Evolutionary conservation across 2,329 filamentous ascomycete genomes (phyloP), one percentile per base, ranked within the genome.

Genomic region (Sordariomycetes sp.): DNA sequence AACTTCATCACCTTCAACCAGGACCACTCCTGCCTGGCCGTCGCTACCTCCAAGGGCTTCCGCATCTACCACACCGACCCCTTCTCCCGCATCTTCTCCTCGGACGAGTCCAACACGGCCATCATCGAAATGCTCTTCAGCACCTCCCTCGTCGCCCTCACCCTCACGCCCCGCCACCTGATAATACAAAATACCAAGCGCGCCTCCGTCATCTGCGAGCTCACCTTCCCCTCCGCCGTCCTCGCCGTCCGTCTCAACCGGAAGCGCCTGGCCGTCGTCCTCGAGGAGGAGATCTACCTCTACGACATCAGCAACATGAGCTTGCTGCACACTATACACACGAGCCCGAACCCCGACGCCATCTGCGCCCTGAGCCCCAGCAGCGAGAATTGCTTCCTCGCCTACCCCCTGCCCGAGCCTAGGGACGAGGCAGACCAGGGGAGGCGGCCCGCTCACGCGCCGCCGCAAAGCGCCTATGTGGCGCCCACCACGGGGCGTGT

Each of bases 1-100:
- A 98, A 98, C 63, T 98, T 94, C 64, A 86, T 98, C 50, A 95
- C 90, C 27, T 98, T 96, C 64, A 98, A 98, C 63, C 92, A 98
- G 69, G 92, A 98, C 68, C 87, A 94, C 67, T 94, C 85, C 72
- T 90, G 90, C 60, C 72, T 98, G 44, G 90, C 90, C 65, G 88
- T 98, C 48, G 90, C 86, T 87, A 96, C 92, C 41, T 86, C 86
- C 28, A 87, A 83, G 61, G 92, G 92, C 42, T 95, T 96, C 58
- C 85, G 88, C 45, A 90, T 95, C 52, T 98, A 94, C 62, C 90
- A 87, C 45, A 96, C 90, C 44, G 92, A 96, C 46, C 90, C 92
- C 0, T 98, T 96, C 58, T 82, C 82, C 47, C 92, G 94, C 61
- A 87, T 88, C 53, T 95, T 92, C 59, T 90, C 88, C 55, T 92